Evolutionary conservation across 805 yeast species (phyloP).

Genomic region (Pichia exigua): DNA sequence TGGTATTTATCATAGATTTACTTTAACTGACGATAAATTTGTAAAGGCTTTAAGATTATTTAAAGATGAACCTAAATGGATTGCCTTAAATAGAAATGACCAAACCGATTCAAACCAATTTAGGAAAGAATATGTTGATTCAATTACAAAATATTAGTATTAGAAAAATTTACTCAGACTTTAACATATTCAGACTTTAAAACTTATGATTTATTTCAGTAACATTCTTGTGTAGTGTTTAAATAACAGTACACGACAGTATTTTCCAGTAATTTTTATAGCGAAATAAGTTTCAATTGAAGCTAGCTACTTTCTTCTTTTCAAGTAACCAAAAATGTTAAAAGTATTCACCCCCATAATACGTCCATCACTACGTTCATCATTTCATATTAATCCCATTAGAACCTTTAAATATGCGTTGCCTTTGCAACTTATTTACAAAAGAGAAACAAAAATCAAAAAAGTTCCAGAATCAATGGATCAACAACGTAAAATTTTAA

Average conservation of each 20-base stretch:
- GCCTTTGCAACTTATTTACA: conserved; percentile 12
- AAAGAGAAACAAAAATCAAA: conserved; percentile 12
- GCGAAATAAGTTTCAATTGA: background rate
- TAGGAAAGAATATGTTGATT: conserved; percentile 39
- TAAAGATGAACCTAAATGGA: conserved; percentile 96
- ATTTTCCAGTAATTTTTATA: background rate
- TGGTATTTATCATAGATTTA: conserved; percentile 91
- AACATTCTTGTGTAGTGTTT: too few species aligned
- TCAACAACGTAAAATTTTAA: conserved; percentile 5
- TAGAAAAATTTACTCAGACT: too few species aligned
- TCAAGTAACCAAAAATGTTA: background rate
- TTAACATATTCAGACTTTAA: too few species aligned
- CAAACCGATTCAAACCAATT: conserved; percentile 33
- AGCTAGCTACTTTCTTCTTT: background rate
- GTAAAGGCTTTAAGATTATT: conserved; percentile 78
- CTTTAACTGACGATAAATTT: conserved; percentile 54
- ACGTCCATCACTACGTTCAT: background rate
- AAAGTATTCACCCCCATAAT: background rate
- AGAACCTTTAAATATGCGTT: background rate
- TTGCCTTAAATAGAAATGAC: conserved; percentile 56
- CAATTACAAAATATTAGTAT: conserved; percentile 11
- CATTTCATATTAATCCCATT: background rate
- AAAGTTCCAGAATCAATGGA: conserved; percentile 14
- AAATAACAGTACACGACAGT: too few species aligned
- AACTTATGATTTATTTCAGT: too few species aligned